Base-by-base conservation (phyloP, 169 alveolate genomes). In the Sarcocystis neurona region DNA sequence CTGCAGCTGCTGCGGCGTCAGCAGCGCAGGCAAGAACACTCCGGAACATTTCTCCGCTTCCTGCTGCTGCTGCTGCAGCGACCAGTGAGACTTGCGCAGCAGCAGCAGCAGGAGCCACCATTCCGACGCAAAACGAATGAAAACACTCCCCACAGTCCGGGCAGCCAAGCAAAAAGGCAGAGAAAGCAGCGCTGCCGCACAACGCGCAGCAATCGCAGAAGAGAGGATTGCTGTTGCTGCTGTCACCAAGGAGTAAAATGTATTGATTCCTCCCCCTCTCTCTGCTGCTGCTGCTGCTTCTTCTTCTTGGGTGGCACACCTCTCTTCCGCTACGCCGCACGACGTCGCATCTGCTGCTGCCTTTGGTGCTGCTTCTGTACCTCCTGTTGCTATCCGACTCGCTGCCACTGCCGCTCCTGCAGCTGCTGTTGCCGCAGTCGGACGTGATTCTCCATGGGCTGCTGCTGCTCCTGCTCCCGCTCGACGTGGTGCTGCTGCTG, bases 101-200 rank as follows among this genome's bases (percentile, higher is more conserved):
- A 6, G 74, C 27, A 15, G 89, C 74, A 1, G 72, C 50, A 3
- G 89, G 75, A 32, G 89, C 75, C 27, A 84, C 70, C 8, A 47
- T 2, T 37, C 89, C 89, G 15, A 74, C 2, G 84, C 89, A 84
- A 8, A 32, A 66, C 46, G 75, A 66, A 53, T 84, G 89, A 32
- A 84, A 84, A 58, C 84, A 23, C 74, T 84, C 89, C 66, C 89
- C 84, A 50, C 89, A 84, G 82, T 72, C 44, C 60, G 82, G 63
- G 84, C 89, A 84, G 89, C 68, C 75, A 27, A 58, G 63, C 37
- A 84, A 84, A 48, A 68, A 48, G 43, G 27, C 56, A 68, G 72
- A 58, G n/a, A 68, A 66, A 18, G 84, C 89, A n/a, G 74, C n/a
- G 34, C 84, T 68, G n/a, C 89, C 89, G 74, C 89, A 84, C 5